These are phyloP conservation scores for Cerioporus squamosus DNA, from an alignment of 1,284 basidiomycete species.

Conservation along the genomic window DNA sequence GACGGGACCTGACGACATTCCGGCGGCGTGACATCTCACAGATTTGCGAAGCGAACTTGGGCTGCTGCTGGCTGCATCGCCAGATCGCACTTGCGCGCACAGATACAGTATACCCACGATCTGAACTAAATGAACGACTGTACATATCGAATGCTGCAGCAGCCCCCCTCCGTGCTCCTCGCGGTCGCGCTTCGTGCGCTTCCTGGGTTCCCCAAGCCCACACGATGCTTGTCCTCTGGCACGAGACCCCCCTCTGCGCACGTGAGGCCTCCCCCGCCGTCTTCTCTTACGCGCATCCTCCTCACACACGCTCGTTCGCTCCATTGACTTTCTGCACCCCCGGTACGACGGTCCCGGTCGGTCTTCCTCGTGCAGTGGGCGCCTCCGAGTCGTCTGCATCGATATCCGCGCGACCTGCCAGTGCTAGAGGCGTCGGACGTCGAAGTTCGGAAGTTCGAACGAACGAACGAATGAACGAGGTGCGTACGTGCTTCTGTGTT, in stretches of 20 bases:
- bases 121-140: too few species aligned
- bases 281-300: constrained; percentile 18
- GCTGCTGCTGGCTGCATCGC: neutral
- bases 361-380: neutral
- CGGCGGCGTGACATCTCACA: neutral
- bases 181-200: neutral
- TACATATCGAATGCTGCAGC: too few species aligned
- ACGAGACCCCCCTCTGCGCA: constrained; percentile 8
- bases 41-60: neutral
- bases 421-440: too few species aligned
- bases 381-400: too few species aligned
- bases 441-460: too few species aligned
- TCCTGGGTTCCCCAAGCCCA: too few species aligned
- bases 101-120: too few species aligned
- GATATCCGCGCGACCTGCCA: too few species aligned
- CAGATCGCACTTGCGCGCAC: too few species aligned
- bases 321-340: neutral
- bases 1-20: constrained; percentile 7
- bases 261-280: neutral
- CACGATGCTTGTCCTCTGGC: neutral
- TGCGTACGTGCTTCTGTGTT: too few species aligned
- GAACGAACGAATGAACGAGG: too few species aligned
- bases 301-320: neutral
- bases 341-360: constrained; percentile 3
- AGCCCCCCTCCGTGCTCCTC: neutral